Evolutionary conservation across 345 rosid genomes (phyloP), one percentile per base, ranked within the genome.

Genomic region (Euphorbia pulcherrima): DNA sequence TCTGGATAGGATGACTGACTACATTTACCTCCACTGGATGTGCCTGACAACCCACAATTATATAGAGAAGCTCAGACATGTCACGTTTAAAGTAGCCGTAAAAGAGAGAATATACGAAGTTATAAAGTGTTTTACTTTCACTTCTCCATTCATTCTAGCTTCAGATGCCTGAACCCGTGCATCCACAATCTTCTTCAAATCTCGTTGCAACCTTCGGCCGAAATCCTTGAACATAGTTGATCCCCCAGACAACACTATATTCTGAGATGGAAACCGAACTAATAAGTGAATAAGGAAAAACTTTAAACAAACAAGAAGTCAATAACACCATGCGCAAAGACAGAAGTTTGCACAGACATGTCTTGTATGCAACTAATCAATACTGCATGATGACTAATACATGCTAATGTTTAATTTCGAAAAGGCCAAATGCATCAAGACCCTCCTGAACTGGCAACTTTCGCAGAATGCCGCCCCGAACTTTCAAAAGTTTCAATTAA

Each of bases 171-270:
- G 87, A 78, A 87, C 94, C 51, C 98, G 86, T 52, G 91, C 84
- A 82, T 93, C 98, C 53, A 93, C 98, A 74, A 93, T 90, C 79
- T 90, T 93, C 81, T 93, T 93, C 69, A 93, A 68, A 82, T 93
- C 98, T 66, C 98, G 86, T 69, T 93, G 98, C 84, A 93, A 82
- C 82, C 98, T 87, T 83, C 96, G 85, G 76, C 89, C 90, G 65
- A 93, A 90, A 81, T 93, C 98, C 79, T 93, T 93, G 87, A 93
- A 93, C 99, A 94, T 87, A 30, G 99, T 94, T 73, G 99, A 94
- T 50, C 99, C 97, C 60, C 99, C 99, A 26, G 98, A 90, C 77
- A 93, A 79, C 52, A 93, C 98, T 70, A 93, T 87, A 82, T 93
- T 93, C 98, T 93, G 86, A 73, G 68, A 65, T 52, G n/a, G 62